These are phyloP conservation scores for Trametes gibbosa DNA, from an alignment of 768 basidiomycete genomes.

Conservation along the genomic window DNA sequence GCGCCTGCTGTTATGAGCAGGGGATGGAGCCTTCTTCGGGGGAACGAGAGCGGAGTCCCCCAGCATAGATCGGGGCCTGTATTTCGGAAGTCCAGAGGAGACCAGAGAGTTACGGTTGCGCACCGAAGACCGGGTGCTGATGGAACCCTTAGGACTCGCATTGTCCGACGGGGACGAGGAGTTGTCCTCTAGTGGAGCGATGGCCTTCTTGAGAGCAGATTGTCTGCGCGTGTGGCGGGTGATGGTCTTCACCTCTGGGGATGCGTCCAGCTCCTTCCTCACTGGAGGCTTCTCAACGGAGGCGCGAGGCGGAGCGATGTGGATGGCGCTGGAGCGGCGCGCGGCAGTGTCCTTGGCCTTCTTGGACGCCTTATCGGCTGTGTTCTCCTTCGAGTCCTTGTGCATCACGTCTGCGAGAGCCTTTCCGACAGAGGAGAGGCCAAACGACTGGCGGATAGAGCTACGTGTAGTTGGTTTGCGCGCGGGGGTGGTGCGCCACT, in stretches of 20 bases:
- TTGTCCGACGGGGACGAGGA: constrained; percentile 26
- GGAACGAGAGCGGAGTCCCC: constrained; percentile 35
- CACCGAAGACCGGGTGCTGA: constrained; percentile 41
- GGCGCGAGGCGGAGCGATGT: constrained; percentile 16
- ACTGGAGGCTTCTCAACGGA: constrained; percentile 19
- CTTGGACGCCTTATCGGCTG: constrained; percentile 37
- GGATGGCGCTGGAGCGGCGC: constrained; percentile 26
- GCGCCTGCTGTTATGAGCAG: constrained; percentile 52
- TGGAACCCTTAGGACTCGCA: constrained; percentile 31
- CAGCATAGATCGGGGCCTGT: constrained; percentile 58
- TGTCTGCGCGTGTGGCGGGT: constrained; percentile 41
- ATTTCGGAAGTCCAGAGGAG: constrained; percentile 65
- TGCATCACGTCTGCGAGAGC: constrained; percentile 78
- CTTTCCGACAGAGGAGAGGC: constrained; percentile 68
- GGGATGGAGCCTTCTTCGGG: constrained; percentile 52
- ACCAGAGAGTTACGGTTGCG: constrained; percentile 50
- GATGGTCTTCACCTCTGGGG: constrained; percentile 55
- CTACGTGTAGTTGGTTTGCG: constrained; percentile 53
- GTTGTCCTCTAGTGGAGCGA: constrained; percentile 45
- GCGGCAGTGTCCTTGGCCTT: constrained; percentile 47
- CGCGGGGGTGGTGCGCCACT: constrained; percentile 38
- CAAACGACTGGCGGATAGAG: constrained; percentile 73
- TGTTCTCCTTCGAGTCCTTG: constrained; percentile 42
- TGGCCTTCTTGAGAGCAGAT: constrained; percentile 24
- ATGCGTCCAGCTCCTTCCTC: constrained; percentile 14